These are phyloP conservation scores for Fusarium proliferatum DNA, from an alignment of 2,329 filamentous ascomycete genomes.

Conservation along the genomic window DNA sequence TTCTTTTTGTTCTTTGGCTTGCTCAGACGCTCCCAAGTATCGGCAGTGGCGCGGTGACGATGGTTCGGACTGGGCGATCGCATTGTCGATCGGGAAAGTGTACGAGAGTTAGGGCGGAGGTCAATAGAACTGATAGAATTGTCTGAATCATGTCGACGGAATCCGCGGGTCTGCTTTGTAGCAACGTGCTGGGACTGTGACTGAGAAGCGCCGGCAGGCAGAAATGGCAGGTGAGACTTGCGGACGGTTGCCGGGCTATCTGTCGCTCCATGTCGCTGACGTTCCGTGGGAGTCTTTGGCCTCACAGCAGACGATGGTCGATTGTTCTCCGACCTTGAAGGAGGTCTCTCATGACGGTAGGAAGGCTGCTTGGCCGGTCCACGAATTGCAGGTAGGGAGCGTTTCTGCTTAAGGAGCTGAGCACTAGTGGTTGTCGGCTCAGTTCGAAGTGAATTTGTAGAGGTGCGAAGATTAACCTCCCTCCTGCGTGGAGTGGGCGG, in stretches of 20 bases:
- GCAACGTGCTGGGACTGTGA: constrained; percentile 82
- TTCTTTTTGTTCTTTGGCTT: constrained; percentile 67
- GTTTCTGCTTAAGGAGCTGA: constrained; percentile 73
- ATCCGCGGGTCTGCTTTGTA: constrained; percentile 75
- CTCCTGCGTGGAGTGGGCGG: constrained; percentile 71
- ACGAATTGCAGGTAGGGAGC: constrained; percentile 71
- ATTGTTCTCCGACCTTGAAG: constrained; percentile 66
- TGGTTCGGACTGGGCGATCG: constrained; percentile 69
- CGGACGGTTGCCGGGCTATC: constrained; percentile 66
- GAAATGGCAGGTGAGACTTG: constrained; percentile 76
- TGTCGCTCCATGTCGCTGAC: constrained; percentile 57
- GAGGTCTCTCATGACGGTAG: constrained; percentile 66
- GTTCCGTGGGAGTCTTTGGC: constrained; percentile 79
- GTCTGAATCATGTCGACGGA: constrained; percentile 87
- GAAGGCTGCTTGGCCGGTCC: constrained; percentile 61
- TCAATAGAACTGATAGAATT: constrained; percentile 69
- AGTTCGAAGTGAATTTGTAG: constrained; percentile 63
- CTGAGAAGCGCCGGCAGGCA: constrained; percentile 79
- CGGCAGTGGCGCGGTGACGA: constrained; percentile 58
- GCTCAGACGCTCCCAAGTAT: constrained; percentile 74
- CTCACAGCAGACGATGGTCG: constrained; percentile 65
- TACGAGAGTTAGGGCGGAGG: constrained; percentile 66
- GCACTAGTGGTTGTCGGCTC: constrained; percentile 74
- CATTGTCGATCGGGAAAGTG: constrained; percentile 67
- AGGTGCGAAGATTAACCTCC: constrained; percentile 67